Evolutionary conservation across 2,329 filamentous ascomycete species (phyloP), one percentile per base, ranked within the genome.

Genomic region (Fusarium pseudograminearum): DNA sequence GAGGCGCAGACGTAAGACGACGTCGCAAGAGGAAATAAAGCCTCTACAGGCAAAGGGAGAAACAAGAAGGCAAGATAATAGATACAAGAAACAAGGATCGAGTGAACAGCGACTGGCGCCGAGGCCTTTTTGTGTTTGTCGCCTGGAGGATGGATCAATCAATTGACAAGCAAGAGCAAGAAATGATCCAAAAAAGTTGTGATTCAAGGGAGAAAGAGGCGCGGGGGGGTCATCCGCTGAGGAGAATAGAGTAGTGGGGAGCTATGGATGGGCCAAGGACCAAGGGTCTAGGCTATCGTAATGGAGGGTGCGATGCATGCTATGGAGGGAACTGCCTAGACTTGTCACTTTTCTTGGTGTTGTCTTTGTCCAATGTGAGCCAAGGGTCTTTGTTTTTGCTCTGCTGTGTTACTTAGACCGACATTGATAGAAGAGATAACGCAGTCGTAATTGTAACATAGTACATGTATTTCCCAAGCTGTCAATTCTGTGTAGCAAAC

Each of bases 271-370:
- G 36, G 14, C 41, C 24, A 16, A 47, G 41, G 24, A 16, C 51
- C 30, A 36, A 48, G 42, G 53, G 53, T 50, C 53, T 38, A 50
- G 53, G 42, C 53, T 56, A n/a, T 50, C 42, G 53, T 56, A 50
- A 36, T 38, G 53, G 53, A 56, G 42, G 53, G 53, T 28, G 7
- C 11, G 26, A 22, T 30, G n/a, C 42, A 56, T 38, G 28, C 12
- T 26, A 10, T 15, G 36, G 28, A 40, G 20, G 20, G 34, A 24
- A 22, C 28, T 50, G 11, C 11, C 14, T 31, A 52, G 20, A 33
- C 28, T 26, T 55, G 22, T 34, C 52, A 18, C 52, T 36, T 40
- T 40, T 16, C 26, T 15, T 40, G 24, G 34, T 15, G 24, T 40
- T 41, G 26, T 52, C 34, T 30, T n/a, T 28, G 14, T 26, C 22